Conservation (phyloP, 352 stramenopile genomes). For the Peronosclerospora sorghi region DNA sequence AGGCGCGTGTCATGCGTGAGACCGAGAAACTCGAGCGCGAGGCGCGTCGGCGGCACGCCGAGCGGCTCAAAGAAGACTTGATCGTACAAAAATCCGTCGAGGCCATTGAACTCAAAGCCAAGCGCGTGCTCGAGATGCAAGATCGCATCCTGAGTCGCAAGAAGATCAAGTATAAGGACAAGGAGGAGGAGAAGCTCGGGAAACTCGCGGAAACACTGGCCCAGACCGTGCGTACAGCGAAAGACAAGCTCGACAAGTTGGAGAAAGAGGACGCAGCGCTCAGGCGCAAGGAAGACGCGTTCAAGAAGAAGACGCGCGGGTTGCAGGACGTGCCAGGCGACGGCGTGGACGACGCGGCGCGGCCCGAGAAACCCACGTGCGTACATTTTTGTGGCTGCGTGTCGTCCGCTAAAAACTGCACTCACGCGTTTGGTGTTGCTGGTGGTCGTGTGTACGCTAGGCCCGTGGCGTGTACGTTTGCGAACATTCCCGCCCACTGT, state of each 20-base stretch:
- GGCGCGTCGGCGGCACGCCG: conserved; percentile 41
- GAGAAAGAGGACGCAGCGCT: conserved; percentile 77
- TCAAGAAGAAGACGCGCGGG: conserved; percentile 73
- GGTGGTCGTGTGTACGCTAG: too few relatives aligned
- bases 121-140: conserved; percentile 80
- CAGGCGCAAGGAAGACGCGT: conserved; percentile 67
- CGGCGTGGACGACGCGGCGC: conserved; percentile 22
- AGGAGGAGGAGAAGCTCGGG: conserved; percentile 79
- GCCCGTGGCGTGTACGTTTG: conserved; percentile 42
- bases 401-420: neutral
- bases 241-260: conserved; percentile 78
- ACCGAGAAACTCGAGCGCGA: conserved; percentile 76
- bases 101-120: conserved; percentile 76
- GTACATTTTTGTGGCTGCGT: conserved; percentile 8
- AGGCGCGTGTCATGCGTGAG: conserved; percentile 64
- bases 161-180: conserved; percentile 87
- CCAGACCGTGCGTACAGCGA: conserved; percentile 59
- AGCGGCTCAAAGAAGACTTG: conserved; percentile 64
- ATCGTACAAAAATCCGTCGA: conserved; percentile 62
- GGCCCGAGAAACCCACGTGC: conserved; percentile 55
- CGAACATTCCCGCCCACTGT: conserved; percentile 28
- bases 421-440: too few relatives aligned
- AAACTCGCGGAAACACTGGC: conserved; percentile 67
- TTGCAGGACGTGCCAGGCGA: conserved; percentile 35
- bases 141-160: conserved; percentile 78